A percentile compares a stretch with the other conserved stretches of the same genome.
Evolutionary conservation across 768 basidiomycete genomes (phyloP).

Genomic region (Cyclocybe aegerita): DNA sequence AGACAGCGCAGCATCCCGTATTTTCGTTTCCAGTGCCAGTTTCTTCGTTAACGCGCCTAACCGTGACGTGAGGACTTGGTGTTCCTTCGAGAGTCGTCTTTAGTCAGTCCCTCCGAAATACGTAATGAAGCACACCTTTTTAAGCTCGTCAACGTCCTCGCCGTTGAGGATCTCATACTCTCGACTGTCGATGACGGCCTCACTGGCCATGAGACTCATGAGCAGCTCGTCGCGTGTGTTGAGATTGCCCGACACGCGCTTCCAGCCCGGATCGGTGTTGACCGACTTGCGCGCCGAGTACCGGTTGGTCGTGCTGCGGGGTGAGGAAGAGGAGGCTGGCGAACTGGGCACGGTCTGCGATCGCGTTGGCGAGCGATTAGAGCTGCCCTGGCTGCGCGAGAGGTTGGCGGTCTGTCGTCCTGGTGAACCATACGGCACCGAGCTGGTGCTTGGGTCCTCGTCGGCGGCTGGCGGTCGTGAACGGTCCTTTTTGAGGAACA

Average conservation of each 20-base stretch:
- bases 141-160: slow-evolving; percentile 49
- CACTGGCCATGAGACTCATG: slow-evolving; percentile 86
- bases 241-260: slow-evolving; percentile 41
- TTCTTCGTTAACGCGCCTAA: slow-evolving; percentile 69
- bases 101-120: slow-evolving; percentile 1
- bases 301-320: slow-evolving; percentile 30
- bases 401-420: slow-evolving; percentile 11
- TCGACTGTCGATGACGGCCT: slow-evolving; percentile 91
- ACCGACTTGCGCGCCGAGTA: slow-evolving; percentile 35
- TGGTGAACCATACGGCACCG: slow-evolving; percentile 22
- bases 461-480: slow-evolving; percentile 26
- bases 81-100: slow-evolving; percentile 52
- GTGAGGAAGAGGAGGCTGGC: slow-evolving; percentile 41
- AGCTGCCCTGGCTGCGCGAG: not conserved
- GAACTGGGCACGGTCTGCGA: slow-evolving; percentile 16
- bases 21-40: slow-evolving; percentile 79
- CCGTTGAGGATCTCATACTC: slow-evolving; percentile 71
- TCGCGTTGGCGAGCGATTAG: slow-evolving; percentile 12
- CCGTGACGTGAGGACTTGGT: slow-evolving; percentile 66
- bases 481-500: slow-evolving; percentile 56
- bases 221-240: slow-evolving; percentile 82
- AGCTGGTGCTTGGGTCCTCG: slow-evolving; percentile 21
- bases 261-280: slow-evolving; percentile 33
- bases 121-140: slow-evolving; percentile 37
- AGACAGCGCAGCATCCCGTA: slow-evolving; percentile 82